Percentiles rank a stretch among this genome's conserved stretches.
phyloP scores from a whole-genome alignment of 2,329 filamentous ascomycete genomes.

The Hypoxylon sp. region DNA sequence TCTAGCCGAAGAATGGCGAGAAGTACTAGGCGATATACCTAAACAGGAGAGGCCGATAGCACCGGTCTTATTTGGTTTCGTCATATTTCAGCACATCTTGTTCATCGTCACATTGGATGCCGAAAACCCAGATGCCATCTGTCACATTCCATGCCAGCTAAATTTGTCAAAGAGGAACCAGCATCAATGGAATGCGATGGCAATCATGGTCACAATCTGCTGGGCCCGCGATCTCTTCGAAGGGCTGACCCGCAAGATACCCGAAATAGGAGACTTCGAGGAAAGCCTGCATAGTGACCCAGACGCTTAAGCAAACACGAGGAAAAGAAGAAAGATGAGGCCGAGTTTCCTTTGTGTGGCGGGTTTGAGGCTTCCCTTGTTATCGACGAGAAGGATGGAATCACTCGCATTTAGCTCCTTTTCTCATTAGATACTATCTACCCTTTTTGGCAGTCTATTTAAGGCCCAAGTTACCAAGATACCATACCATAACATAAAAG shows the following conservation, averaged over 20 bases:
- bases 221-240: constrained; percentile 53
- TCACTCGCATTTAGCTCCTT: constrained; percentile 3
- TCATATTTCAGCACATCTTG: constrained; percentile 53
- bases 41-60: constrained; percentile 30
- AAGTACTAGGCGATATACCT: constrained; percentile 11
- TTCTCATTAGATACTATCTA: not conserved
- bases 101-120: constrained; percentile 53
- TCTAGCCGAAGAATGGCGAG: constrained; percentile 46
- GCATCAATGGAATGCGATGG: constrained; percentile 55
- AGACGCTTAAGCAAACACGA: constrained; percentile 42
- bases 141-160: constrained; percentile 50
- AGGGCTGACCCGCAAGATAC: constrained; percentile 32
- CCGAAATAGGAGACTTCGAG: not conserved
- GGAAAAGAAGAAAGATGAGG: not conserved
- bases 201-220: constrained; percentile 54
- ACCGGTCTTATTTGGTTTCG: constrained; percentile 53
- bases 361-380: not conserved
- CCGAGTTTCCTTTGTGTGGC: constrained; percentile 13
- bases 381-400: constrained; percentile 4
- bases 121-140: constrained; percentile 45
- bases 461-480: not conserved
- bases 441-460: not conserved
- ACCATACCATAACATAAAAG: constrained; percentile 12
- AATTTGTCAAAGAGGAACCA: constrained; percentile 53
- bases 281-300: constrained; percentile 44